A percentile compares a stretch with the other conserved stretches of the same genome.
These are phyloP conservation scores for Coniella lustricola DNA, from an alignment of 2,329 filamentous ascomycete genomes.

Conservation along the genomic window DNA sequence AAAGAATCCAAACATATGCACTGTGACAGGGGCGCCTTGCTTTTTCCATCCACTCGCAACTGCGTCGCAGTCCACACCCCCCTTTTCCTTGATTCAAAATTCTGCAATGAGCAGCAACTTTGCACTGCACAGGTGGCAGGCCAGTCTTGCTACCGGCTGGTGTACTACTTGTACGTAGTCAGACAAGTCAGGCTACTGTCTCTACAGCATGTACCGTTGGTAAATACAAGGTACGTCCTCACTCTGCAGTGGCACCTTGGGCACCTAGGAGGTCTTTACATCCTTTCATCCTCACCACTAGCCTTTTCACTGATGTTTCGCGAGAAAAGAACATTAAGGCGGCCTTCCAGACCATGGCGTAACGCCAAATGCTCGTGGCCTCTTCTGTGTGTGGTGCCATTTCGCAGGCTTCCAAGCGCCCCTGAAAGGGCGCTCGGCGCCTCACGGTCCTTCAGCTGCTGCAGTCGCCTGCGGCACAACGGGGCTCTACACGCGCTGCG, in stretches of 20 bases:
- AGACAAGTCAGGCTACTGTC: too few relatives aligned
- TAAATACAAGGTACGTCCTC: too few relatives aligned
- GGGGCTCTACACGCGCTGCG: conserved; percentile 5
- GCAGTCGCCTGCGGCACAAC: conserved; percentile 10
- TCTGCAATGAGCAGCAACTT: too few relatives aligned
- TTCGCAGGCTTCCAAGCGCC: neutral
- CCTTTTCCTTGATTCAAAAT: too few relatives aligned
- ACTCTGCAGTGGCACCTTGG: too few relatives aligned
- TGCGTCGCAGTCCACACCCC: neutral
- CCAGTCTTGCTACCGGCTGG: too few relatives aligned
- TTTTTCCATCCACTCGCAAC: neutral
- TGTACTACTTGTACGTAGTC: too few relatives aligned
- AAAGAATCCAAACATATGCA: neutral
- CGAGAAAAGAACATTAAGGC: neutral
- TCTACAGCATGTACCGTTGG: too few relatives aligned
- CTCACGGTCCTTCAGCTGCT: conserved; percentile 4
- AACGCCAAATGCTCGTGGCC: neutral
- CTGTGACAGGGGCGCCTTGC: conserved; percentile 3
- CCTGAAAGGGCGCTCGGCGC: conserved; percentile 2
- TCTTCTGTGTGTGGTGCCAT: neutral
- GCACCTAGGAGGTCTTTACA: too few relatives aligned
- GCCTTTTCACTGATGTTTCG: neutral
- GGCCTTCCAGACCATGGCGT: conserved; percentile 3
- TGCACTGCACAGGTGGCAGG: too few relatives aligned
- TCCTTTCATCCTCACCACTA: neutral